These are phyloP conservation scores for Epichloe elymi DNA, from an alignment of 2,329 filamentous ascomycete species.

Conservation along the genomic window DNA sequence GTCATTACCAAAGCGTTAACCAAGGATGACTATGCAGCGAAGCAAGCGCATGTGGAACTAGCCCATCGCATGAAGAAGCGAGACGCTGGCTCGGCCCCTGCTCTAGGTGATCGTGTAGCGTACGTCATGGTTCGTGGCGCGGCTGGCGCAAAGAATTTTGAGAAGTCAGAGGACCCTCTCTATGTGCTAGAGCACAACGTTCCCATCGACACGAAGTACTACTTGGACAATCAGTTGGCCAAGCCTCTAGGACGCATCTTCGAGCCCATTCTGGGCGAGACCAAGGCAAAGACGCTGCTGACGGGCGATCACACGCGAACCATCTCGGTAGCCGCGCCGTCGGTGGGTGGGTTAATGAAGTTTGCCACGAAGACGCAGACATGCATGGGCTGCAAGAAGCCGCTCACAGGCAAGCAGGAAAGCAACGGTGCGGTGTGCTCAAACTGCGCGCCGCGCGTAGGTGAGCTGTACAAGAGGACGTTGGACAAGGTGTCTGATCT, in stretches of 20 bases:
- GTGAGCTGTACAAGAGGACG: conserved; percentile 88
- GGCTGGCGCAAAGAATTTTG: conserved; percentile 84
- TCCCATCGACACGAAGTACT: conserved; percentile 96
- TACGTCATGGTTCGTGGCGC: conserved; percentile 96
- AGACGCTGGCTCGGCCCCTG: conserved; percentile 85
- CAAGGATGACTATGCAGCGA: conserved; percentile 78
- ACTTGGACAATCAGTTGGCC: conserved; percentile 93
- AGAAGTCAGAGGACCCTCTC: conserved; percentile 93
- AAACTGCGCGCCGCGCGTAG: conserved; percentile 71
- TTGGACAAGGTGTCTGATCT: conserved; percentile 80
- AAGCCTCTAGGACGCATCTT: conserved; percentile 94
- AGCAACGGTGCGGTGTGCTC: conserved; percentile 75
- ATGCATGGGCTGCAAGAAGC: conserved; percentile 99
- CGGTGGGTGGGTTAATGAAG: conserved; percentile 91
- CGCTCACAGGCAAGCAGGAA: conserved; percentile 67
- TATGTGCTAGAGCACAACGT: conserved; percentile 96
- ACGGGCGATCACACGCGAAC: conserved; percentile 91
- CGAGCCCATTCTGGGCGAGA: conserved; percentile 91
- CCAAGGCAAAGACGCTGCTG: conserved; percentile 73
- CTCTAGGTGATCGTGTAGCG: conserved; percentile 86
- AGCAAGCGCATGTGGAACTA: conserved; percentile 21
- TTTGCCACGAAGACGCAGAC: conserved; percentile 96
- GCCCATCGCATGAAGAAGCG: conserved; percentile 52
- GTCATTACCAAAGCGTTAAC: conserved; percentile 96
- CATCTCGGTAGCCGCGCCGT: conserved; percentile 83